Conservation (phyloP, 345 rosid genomes). For the Heritiera fomes region DNA sequence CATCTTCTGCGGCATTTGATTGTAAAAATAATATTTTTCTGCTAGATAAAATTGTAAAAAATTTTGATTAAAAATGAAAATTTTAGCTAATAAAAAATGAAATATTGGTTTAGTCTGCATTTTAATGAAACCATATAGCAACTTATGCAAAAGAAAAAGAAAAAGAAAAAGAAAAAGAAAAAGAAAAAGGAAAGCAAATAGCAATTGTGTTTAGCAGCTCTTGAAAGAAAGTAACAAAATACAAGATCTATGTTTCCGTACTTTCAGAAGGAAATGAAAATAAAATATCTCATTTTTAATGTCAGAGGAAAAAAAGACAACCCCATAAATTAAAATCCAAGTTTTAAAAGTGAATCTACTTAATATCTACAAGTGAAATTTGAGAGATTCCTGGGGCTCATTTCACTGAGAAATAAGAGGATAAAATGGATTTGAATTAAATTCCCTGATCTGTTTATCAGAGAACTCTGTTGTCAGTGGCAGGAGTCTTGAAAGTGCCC, state of each 20-base stretch:
- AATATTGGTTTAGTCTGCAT: neutral
- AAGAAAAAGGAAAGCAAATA: no score
- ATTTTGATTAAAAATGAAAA: no score
- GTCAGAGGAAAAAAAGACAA: no score
- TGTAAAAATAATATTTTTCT: neutral
- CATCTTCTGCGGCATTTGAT: neutral
- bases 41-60: no score
- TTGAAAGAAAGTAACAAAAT: neutral
- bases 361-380: neutral
- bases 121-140: neutral
- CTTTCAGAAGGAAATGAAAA: constrained; percentile 8
- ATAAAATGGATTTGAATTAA: neutral
- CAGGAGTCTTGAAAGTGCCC: neutral
- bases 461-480: neutral
- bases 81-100: neutral
- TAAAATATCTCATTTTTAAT: neutral
- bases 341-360: constrained; percentile 6
- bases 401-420: neutral
- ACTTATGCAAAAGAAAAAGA: no score
- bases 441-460: neutral
- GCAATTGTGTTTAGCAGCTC: constrained; percentile 1
- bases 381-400: neutral
- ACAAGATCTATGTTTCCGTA: neutral
- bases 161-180: no score
- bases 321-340: neutral